These are phyloP conservation scores for Volutella citrinella DNA, from an alignment of 2,329 filamentous ascomycete genomes.

Conservation along the genomic window DNA sequence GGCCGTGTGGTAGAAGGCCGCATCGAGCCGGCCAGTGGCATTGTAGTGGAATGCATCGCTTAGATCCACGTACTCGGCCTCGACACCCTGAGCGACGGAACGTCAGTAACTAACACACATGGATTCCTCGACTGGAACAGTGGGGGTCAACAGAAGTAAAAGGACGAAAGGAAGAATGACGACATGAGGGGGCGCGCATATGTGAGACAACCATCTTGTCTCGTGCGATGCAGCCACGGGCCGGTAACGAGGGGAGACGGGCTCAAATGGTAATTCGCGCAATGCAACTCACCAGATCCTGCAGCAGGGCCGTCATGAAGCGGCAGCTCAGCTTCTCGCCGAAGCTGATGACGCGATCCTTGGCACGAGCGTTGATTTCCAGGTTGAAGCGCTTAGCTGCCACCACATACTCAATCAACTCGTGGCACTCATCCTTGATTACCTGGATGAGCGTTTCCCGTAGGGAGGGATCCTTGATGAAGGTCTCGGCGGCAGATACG, in stretches of 20 bases:
- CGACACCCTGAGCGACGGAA: conserved; percentile 55
- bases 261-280: conserved; percentile 12
- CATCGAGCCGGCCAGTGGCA: conserved; percentile 56
- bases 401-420: conserved; percentile 70
- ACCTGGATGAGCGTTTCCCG: conserved; percentile 58
- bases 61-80: conserved; percentile 87
- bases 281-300: conserved; percentile 57
- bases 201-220: too few relatives aligned
- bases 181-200: too few relatives aligned
- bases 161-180: too few relatives aligned
- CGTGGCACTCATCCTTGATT: conserved; percentile 76
- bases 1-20: conserved; percentile 67
- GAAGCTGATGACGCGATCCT: conserved; percentile 88
- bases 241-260: too few relatives aligned
- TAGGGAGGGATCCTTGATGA: conserved; percentile 56
- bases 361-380: conserved; percentile 74
- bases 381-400: conserved; percentile 65
- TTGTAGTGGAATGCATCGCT: conserved; percentile 75
- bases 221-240: too few relatives aligned
- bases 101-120: conserved; percentile 23
- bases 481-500: conserved; percentile 64
- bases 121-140: too few relatives aligned
- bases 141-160: too few relatives aligned
- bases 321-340: conserved; percentile 94
- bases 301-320: conserved; percentile 82